Evolutionary conservation across 2,329 filamentous ascomycete genomes (phyloP), one percentile per base, ranked within the genome.

Genomic region (Botryosphaeria dothidea): DNA sequence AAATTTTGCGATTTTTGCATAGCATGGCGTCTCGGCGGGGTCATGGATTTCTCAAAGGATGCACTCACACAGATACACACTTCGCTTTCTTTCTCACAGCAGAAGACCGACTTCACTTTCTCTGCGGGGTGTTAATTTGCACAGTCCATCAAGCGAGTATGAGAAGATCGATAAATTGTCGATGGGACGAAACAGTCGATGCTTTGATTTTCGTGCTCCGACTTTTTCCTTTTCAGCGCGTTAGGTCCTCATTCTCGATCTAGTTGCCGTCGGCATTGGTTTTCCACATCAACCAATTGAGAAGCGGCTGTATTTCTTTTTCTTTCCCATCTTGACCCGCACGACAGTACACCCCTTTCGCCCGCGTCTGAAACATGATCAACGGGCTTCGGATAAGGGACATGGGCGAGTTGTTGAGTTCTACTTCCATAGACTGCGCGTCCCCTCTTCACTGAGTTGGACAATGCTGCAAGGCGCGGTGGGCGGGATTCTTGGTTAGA

Each of bases 11-110:
- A 51, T 51, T 51, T 54, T 46, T 36, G 61, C 49, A 63, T 63
- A 63, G 61, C 61, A 63, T 34, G 61, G 61, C 61, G 61, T 52
- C 17, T 46, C 38, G 49, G 49, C 9, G 23, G 34, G 61, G n/a
- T 3, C 15, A 54, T 19, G 29, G 21, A 38, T 17, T 46, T 57
- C 25, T 31, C 13, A 23, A 21, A 31, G 11, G 56, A 17, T 9
- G 11, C n/a, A 19, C 38, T 4, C n/a, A 34, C 27, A 46, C 9
- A 38, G n/a, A 9, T 25, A 31, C 46, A 60, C 25, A 60, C 2
- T 17, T 25, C 4, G 19, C 23, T n/a, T 57, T 36, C 38, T 21
- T 58, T 23, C 17, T 7, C 15, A 13, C 2, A 46, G 17, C 38
- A 23, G 38, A 21, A 7, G 13, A 31, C 46, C 29, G 13, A 21